Evolutionary conservation across 805 yeast genomes (phyloP).

Genomic region (Schizosaccharomyces cryophilus): DNA sequence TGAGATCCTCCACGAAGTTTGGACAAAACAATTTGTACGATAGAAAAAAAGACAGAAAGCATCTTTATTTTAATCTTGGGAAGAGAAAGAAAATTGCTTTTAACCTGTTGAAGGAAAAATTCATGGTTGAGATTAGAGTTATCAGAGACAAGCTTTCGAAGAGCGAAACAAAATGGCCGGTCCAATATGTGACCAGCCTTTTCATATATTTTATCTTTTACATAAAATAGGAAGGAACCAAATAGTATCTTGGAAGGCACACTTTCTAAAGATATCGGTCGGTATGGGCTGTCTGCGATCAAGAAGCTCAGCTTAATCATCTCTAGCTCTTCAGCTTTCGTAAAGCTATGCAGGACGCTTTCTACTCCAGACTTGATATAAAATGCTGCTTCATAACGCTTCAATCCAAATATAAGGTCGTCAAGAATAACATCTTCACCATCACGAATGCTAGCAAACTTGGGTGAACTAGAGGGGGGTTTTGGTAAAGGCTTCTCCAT

Average conservation of each 20-base stretch:
- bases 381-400: neutral
- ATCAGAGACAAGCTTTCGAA: neutral
- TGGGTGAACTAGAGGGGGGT: neutral
- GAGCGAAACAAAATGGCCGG: neutral
- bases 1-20: neutral
- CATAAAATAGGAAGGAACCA: neutral
- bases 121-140: no score
- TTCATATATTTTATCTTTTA: neutral
- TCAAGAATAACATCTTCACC: constrained; percentile 4
- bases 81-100: neutral
- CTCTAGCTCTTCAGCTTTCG: neutral
- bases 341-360: neutral
- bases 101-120: neutral
- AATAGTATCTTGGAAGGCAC: neutral
- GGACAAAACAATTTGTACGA: neutral
- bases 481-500: neutral
- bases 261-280: constrained; percentile 1
- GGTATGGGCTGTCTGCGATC: neutral
- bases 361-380: neutral
- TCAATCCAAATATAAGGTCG: neutral
- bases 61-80: neutral
- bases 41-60: neutral
- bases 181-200: neutral
- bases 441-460: neutral
- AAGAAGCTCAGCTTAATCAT: neutral